A percentile compares a stretch with the other conserved stretches of the same genome.
Conservation (phyloP, 345 rosid species). For the Populus nigra region DNA sequence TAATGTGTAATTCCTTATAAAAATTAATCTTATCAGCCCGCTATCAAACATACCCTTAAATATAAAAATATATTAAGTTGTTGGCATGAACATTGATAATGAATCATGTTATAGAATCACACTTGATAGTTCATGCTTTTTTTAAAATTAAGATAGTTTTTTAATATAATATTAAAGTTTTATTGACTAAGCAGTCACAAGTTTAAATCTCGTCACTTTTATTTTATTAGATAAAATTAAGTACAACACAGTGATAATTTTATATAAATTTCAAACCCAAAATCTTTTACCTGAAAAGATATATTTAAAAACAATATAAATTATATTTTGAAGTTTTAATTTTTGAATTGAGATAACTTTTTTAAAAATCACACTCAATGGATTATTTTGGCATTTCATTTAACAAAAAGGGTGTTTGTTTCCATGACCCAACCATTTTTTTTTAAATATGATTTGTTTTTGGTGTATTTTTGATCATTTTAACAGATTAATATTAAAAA, state of each 20-base stretch:
- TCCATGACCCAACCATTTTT: fast-evolving
- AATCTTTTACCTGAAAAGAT: fast-evolving
- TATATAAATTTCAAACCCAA: fast-evolving
- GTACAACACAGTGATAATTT: no score
- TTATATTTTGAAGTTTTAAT: no score
- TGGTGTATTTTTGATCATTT: no score
- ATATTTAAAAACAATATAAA: no score
- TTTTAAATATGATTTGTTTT: no score
- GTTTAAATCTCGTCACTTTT: fast-evolving
- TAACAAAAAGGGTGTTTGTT: not conserved
- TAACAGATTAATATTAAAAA: no score
- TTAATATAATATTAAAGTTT: no score
- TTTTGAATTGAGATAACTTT: no score
- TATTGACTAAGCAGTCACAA: no score
- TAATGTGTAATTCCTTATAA: no score
- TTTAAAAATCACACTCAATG: not conserved
- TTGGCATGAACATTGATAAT: not conserved
- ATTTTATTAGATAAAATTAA: no score
- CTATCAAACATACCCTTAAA: not conserved
- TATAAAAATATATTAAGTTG: not conserved
- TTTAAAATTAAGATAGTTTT: fast-evolving
- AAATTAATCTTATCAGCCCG: not conserved
- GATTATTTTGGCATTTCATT: not conserved
- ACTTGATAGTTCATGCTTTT: no score
- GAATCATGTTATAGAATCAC: not conserved